phyloP scores from a whole-genome alignment of 192 early-diverging fungal genomes.

The Mortierella claussenii region DNA sequence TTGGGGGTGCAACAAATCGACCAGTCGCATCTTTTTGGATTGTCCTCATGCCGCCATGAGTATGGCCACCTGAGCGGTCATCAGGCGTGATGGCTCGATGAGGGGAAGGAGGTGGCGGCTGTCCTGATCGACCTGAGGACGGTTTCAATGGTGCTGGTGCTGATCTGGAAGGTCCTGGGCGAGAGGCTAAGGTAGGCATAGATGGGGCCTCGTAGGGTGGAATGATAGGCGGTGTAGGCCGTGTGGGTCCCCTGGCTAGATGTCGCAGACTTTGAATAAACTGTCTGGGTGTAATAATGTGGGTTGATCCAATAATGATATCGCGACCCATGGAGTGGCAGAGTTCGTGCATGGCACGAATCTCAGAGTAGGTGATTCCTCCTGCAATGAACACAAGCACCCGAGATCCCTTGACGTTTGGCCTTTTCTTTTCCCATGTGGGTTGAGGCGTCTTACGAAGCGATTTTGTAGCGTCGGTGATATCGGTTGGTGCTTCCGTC shows the following conservation, averaged over 20 bases:
- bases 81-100: conserved; percentile 31
- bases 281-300: conserved; percentile 73
- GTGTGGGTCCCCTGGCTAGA: conserved; percentile 62
- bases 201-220: conserved; percentile 50
- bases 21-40: conserved; percentile 50
- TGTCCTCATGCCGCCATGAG: conserved; percentile 37
- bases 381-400: conserved; percentile 85
- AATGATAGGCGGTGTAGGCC: conserved; percentile 44
- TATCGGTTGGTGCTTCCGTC: conserved; percentile 45
- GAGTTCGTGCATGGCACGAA: conserved; percentile 76
- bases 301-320: conserved; percentile 81
- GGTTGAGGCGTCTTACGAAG: conserved; percentile 45
- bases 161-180: conserved; percentile 10
- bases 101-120: conserved; percentile 10
- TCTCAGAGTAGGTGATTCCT: conserved; percentile 80
- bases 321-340: conserved; percentile 70
- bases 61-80: background rate
- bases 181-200: background rate
- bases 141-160: conserved; percentile 2
- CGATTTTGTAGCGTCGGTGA: conserved; percentile 43
- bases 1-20: conserved; percentile 35
- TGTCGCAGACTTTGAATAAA: conserved; percentile 75
- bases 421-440: conserved; percentile 40
- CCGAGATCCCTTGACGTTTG: conserved; percentile 62
- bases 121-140: background rate